Percentiles rank a stretch among this genome's conserved stretches.
Conservation (phyloP, 2,329 filamentous ascomycete species). For the Aspergillus brunneoviolaceus region DNA sequence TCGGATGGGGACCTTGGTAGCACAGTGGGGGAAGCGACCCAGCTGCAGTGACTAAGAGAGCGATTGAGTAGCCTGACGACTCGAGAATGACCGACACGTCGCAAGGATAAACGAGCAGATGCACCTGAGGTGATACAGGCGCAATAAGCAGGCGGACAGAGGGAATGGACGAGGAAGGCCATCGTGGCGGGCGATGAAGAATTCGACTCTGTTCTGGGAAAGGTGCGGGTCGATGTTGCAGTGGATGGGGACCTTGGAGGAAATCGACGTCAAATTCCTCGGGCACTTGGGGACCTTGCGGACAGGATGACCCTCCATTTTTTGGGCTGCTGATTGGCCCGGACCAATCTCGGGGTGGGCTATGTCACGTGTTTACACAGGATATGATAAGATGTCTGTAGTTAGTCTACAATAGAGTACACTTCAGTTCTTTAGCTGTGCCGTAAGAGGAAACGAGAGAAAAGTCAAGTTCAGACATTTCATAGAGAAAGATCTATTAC, state of each 20-base stretch:
- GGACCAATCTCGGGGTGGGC: background rate
- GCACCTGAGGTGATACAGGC: background rate
- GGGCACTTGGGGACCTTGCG: conserved; percentile 35
- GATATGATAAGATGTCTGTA: background rate
- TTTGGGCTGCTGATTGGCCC: background rate
- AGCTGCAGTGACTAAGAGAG: background rate
- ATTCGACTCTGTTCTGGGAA: conserved; percentile 7
- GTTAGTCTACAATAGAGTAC: too few relatives aligned
- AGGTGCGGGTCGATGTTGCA: conserved; percentile 11
- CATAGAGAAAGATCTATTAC: too few relatives aligned
- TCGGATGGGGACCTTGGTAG: conserved; percentile 21
- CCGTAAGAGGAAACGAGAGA: too few relatives aligned
- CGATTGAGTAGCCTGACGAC: background rate
- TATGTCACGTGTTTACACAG: background rate
- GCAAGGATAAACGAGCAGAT: conserved; percentile 1
- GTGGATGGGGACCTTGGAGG: conserved; percentile 36
- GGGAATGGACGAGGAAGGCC: background rate
- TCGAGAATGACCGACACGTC: conserved; percentile 9
- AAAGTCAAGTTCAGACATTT: too few relatives aligned
- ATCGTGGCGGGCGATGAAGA: conserved; percentile 15
- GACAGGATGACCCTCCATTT: conserved; percentile 19
- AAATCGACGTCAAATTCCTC: conserved; percentile 17
- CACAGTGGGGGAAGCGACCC: conserved; percentile 1
- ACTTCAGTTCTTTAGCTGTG: too few relatives aligned
- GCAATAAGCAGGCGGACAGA: background rate